Evolutionary conservation across 129 eudicot genomes (phyloP).

Genomic region (Rutidosis leptorrhynchoides): DNA sequence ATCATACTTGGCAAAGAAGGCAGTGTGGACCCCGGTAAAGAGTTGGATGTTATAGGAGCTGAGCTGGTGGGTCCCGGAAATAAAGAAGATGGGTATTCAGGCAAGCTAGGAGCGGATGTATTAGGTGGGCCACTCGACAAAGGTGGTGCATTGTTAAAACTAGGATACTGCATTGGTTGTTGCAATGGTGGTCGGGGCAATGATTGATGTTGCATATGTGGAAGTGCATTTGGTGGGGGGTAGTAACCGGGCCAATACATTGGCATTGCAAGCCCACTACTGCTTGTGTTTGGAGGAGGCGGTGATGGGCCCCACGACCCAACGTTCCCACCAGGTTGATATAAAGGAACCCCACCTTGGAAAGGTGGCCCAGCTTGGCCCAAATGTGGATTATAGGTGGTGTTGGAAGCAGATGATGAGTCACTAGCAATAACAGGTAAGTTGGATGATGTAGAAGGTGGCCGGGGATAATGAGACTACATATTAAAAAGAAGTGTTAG

Average conservation of each 20-base stretch:
- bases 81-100: constrained; percentile 44
- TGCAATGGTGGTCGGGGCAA: constrained; percentile 74
- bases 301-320: constrained; percentile 83
- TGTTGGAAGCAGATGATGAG: constrained; percentile 37
- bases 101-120: constrained; percentile 31
- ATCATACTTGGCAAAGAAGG: constrained; percentile 43
- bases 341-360: constrained; percentile 63
- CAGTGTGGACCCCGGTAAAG: constrained; percentile 44
- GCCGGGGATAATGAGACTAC: constrained; percentile 92
- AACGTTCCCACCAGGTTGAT: constrained; percentile 73
- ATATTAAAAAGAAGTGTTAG: constrained; percentile 8
- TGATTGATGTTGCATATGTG: constrained; percentile 69
- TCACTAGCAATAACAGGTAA: constrained; percentile 40
- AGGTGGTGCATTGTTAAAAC: constrained; percentile 48
- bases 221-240: constrained; percentile 59
- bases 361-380: constrained; percentile 66
- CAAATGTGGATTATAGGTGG: constrained; percentile 45
- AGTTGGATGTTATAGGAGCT: constrained; percentile 32
- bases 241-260: constrained; percentile 95
- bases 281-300: constrained; percentile 47
- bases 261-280: constrained; percentile 69
- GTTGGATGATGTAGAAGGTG: constrained; percentile 57
- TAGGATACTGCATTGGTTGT: constrained; percentile 64
- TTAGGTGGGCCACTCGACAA: constrained; percentile 47
- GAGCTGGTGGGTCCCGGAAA: constrained; percentile 37